A percentile compares a stretch with the other conserved stretches of the same genome.
phyloP scores from a whole-genome alignment of 202 grass and related monocot species.

The Schoenoplectus tabernaemontani region DNA sequence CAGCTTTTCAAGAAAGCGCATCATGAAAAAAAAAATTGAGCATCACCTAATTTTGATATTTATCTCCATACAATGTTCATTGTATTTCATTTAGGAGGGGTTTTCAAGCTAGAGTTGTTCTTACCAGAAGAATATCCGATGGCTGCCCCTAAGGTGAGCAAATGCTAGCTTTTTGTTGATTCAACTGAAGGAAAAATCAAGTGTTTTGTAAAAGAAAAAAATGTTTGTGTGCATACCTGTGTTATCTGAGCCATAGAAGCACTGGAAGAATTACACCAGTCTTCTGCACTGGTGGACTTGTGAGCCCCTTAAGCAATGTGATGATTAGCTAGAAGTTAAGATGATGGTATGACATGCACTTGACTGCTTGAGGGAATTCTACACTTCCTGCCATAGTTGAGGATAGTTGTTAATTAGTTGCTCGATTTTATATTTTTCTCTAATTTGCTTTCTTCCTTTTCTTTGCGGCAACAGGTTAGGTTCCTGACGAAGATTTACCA shows the following conservation, averaged over 20 bases:
- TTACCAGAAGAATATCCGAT: constrained; percentile 93
- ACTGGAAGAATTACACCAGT: background rate
- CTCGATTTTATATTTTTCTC: background rate
- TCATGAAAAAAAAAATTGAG: background rate
- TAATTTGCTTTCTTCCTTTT: background rate
- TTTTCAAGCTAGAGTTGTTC: constrained; percentile 85
- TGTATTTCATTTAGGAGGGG: constrained; percentile 45
- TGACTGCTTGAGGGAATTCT: background rate
- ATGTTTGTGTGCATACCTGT: background rate
- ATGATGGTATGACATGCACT: background rate
- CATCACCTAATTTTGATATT: background rate
- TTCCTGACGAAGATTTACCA: constrained; percentile 93
- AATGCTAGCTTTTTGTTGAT: background rate
- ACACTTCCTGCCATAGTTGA: background rate
- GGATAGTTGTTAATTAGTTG: background rate
- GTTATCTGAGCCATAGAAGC: background rate
- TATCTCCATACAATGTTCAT: background rate
- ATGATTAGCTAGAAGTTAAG: background rate
- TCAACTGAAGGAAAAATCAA: background rate
- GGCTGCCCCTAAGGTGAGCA: constrained; percentile 71
- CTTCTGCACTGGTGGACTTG: background rate
- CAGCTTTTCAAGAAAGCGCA: background rate
- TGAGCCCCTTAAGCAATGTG: background rate
- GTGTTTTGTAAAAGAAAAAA: background rate
- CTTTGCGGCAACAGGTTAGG: constrained; percentile 50